phyloP scores from a whole-genome alignment of 192 early-diverging fungal genomes.

The Rhizophagus clarus region DNA sequence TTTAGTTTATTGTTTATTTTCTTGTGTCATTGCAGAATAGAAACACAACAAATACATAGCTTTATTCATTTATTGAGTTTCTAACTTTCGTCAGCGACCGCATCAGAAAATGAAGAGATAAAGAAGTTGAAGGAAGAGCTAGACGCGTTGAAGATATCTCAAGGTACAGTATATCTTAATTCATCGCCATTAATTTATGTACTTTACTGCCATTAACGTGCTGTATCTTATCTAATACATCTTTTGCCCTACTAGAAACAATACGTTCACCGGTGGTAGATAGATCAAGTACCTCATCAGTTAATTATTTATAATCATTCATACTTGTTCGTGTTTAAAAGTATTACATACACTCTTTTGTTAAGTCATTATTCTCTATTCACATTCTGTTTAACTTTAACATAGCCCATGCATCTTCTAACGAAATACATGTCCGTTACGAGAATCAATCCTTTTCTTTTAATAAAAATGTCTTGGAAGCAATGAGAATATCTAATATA shows the following conservation, averaged over 20 bases:
- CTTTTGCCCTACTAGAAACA: background rate
- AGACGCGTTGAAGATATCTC: background rate
- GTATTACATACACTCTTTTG: slow-evolving; percentile 2
- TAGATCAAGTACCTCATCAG: background rate
- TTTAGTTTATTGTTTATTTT: too few relatives aligned
- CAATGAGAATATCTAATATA: too few relatives aligned
- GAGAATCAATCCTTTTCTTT: background rate
- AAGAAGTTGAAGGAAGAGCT: background rate
- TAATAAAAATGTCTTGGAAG: too few relatives aligned
- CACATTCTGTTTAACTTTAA: too few relatives aligned
- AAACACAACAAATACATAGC: too few relatives aligned
- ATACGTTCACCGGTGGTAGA: background rate
- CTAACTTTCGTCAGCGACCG: background rate
- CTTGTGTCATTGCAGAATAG: too few relatives aligned
- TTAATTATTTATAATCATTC: slow-evolving; percentile 6
- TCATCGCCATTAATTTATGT: background rate
- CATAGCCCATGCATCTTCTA: background rate
- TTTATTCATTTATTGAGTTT: slow-evolving; percentile 1
- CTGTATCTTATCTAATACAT: background rate
- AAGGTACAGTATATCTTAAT: background rate
- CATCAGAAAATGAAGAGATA: background rate
- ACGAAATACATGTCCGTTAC: too few relatives aligned
- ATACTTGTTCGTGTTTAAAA: slow-evolving; percentile 7
- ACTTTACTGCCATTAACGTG: background rate
- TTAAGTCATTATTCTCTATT: too few relatives aligned